phyloP scores from a whole-genome alignment of 148 eudicot genomes.

The Rhododendron molle region DNA sequence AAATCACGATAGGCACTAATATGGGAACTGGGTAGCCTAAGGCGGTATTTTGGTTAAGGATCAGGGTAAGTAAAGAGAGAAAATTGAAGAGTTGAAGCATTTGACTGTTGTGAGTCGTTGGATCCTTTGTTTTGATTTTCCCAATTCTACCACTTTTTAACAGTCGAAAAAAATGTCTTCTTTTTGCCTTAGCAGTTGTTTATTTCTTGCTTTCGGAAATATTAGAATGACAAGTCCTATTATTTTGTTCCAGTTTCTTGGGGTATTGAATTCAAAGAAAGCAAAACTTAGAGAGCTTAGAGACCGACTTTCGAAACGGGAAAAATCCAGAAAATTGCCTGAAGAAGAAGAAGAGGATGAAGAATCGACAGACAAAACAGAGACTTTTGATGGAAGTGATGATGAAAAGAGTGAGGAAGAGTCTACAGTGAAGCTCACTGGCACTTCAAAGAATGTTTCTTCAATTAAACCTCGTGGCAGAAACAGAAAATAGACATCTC shows the following conservation, averaged over 20 bases:
- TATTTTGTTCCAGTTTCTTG: constrained; percentile 57
- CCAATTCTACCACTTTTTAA: not conserved
- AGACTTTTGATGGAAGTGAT: constrained; percentile 48
- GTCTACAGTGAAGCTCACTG: constrained; percentile 15
- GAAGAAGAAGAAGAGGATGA: constrained; percentile 62
- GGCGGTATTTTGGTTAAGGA: not conserved
- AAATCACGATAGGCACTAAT: not conserved
- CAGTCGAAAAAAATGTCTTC: not conserved
- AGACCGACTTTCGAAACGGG: constrained; percentile 46
- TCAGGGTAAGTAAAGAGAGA: not conserved
- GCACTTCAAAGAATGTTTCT: constrained; percentile 39
- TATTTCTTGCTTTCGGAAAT: not conserved
- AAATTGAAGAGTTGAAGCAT: not conserved
- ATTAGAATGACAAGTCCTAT: not conserved
- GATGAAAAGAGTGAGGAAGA: constrained; percentile 31
- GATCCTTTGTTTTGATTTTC: not conserved
- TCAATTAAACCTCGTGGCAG: constrained; percentile 36
- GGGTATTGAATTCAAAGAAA: constrained; percentile 81
- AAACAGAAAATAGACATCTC: constrained; percentile 35
- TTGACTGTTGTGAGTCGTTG: not conserved
- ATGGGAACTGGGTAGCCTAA: not conserved
- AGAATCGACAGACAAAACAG: constrained; percentile 65
- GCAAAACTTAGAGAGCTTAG: constrained; percentile 85
- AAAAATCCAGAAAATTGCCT: constrained; percentile 30
- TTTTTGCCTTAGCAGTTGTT: not conserved